A percentile compares a stretch with the other conserved stretches of the same genome.
Conservation (phyloP, 2,329 filamentous ascomycete genomes). For the Plenodomus biglobosus region DNA sequence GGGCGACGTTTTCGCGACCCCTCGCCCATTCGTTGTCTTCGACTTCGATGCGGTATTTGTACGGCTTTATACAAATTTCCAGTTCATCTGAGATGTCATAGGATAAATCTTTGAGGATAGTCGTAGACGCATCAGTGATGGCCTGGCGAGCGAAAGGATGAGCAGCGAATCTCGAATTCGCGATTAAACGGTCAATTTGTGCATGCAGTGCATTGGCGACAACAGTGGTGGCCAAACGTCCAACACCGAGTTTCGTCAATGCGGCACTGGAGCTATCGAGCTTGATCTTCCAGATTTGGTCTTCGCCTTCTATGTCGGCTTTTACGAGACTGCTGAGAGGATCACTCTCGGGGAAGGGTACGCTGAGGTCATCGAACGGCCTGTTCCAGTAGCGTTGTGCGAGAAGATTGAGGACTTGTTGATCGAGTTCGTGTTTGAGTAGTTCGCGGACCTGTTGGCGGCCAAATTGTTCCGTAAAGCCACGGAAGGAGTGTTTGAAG, state of each 20-base stretch:
- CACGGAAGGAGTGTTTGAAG: constrained; percentile 98
- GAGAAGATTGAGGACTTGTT: constrained; percentile 88
- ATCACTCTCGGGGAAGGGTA: constrained; percentile 67
- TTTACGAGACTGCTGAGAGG: constrained; percentile 77
- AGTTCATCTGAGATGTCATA: constrained; percentile 98
- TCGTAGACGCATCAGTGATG: constrained; percentile 87
- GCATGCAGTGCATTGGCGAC: constrained; percentile 85
- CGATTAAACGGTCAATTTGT: constrained; percentile 77
- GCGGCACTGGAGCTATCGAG: constrained; percentile 89
- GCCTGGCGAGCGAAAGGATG: constrained; percentile 91
- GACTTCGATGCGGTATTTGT: constrained; percentile 96
- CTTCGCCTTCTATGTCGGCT: constrained; percentile 69
- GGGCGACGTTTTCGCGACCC: constrained; percentile 78
- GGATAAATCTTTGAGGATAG: constrained; percentile 88
- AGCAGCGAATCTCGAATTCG: constrained; percentile 78
- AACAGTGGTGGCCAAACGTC: constrained; percentile 86
- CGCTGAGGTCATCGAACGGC: constrained; percentile 79
- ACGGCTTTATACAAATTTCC: constrained; percentile 98
- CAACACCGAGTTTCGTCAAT: constrained; percentile 91
- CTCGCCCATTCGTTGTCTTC: constrained; percentile 86
- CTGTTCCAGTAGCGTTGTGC: constrained; percentile 98
- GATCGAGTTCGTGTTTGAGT: constrained; percentile 88
- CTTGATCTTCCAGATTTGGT: constrained; percentile 89
- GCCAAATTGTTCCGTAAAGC: constrained; percentile 87
- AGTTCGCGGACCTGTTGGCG: constrained; percentile 85